These are phyloP conservation scores for Picochlorum sp. DNA, from an alignment of 139 green algal species.

Conservation along the genomic window DNA sequence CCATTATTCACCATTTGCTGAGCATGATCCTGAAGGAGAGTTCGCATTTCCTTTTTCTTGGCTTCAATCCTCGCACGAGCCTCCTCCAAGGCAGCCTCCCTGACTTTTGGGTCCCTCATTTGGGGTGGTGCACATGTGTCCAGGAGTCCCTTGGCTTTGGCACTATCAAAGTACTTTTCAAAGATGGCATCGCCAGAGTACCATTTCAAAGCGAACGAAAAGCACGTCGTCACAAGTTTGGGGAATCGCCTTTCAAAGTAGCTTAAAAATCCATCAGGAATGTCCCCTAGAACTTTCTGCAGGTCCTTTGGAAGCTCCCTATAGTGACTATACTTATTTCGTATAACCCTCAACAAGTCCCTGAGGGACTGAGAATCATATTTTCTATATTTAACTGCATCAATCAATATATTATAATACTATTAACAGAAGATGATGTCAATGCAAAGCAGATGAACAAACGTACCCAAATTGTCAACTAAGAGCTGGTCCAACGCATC, in stretches of 20 bases:
- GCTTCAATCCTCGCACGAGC: not conserved
- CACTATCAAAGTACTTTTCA: constrained; percentile 47
- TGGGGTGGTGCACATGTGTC: not conserved
- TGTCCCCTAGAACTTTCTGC: constrained; percentile 53
- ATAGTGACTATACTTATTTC: constrained; percentile 98
- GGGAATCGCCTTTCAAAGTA: constrained; percentile 62
- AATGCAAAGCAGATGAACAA: constrained; percentile 9
- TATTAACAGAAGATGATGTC: not conserved
- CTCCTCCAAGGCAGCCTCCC: not conserved
- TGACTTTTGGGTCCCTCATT: not conserved
- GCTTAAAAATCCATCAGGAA: constrained; percentile 58
- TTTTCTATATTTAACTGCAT: constrained; percentile 31
- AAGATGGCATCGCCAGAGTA: constrained; percentile 45
- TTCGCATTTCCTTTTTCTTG: not conserved
- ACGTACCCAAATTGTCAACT: constrained; percentile 72
- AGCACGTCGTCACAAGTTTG: constrained; percentile 71
- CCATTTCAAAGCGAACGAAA: constrained; percentile 58
- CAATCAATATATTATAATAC: not conserved
- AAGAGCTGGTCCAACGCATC: constrained; percentile 58
- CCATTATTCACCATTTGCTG: not conserved
- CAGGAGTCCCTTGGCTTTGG: not conserved
- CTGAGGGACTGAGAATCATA: constrained; percentile 71
- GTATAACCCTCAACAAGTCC: constrained; percentile 94
- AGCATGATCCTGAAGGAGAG: not conserved
- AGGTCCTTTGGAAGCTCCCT: constrained; percentile 76